Base-by-base conservation (phyloP, 345 rosid genomes). In the Populus alba region DNA sequence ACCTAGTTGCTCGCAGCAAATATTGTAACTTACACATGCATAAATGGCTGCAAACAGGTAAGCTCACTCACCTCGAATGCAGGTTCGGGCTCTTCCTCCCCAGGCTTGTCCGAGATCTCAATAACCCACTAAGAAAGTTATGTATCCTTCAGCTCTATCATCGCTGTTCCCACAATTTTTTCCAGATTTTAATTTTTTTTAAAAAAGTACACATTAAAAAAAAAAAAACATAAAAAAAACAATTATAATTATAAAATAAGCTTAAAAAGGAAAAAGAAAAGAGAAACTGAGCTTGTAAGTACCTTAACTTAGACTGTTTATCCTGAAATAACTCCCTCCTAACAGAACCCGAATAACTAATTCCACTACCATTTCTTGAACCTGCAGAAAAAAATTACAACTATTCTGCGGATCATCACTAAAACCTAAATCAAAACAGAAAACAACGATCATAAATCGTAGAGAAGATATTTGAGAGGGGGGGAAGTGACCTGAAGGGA, bases 51-150 rank as follows among this genome's bases (percentile, higher is more conserved):
- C 1, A 8, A 1, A 35, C 43, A 18, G 8, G 66, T 43, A 29
- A n/a, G 29, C 67, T 71, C 23, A 83, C 20, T 83, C 78, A 94
- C 99, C 97, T 96, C 94, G 83, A 96, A 96, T 53, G 99, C 97
- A 83, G 98, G 99, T 85, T 96, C 89, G 75, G 93, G 90, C 86
- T 96, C 98, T 82, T 86, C 89, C 80, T 81, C 82, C 27, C 98
- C 92, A 43, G 98, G 99, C 72, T 77, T 90, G 89, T 94, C 97
- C 59, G 98, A 96, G 59, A 96, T 94, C 89, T 92, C 99, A 75
- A 96, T 88, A 80, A 92, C 99, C 99, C 94, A 92, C 99, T 96
- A 75, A 83, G 81, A 94, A 91, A 12, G 90, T 89, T 97, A 91
- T 86, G 75, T 92, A 92, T 12, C 99, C 99, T 68, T 75, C 85